These are phyloP conservation scores for Ganoderma lingzhi DNA, from an alignment of 1,284 basidiomycete species.

Conservation along the genomic window DNA sequence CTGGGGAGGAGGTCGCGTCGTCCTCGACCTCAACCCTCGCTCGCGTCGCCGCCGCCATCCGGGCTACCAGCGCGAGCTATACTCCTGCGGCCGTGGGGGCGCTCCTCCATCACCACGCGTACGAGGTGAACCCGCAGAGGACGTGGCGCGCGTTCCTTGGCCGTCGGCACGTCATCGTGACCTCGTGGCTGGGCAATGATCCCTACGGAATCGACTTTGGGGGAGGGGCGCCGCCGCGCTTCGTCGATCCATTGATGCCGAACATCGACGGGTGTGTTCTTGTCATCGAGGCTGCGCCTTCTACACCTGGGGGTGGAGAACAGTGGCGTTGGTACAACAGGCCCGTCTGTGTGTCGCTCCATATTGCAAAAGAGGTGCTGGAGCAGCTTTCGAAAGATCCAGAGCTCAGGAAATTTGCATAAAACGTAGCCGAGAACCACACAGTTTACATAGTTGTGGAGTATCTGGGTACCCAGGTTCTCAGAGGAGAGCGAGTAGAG, in stretches of 20 bases:
- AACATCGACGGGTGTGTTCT: conserved; percentile 49
- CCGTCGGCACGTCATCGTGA: conserved; percentile 45
- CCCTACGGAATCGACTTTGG: conserved; percentile 51
- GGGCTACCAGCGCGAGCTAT: conserved; percentile 41
- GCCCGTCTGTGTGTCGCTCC: conserved; percentile 29
- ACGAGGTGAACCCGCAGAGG: conserved; percentile 41
- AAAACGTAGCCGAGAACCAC: neutral
- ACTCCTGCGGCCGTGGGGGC: conserved; percentile 39
- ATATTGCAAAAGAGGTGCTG: conserved; percentile 14
- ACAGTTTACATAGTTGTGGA: no score
- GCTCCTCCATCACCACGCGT: conserved; percentile 49
- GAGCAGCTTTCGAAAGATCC: conserved; percentile 23
- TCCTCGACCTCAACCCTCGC: conserved; percentile 18
- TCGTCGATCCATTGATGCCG: conserved; percentile 48
- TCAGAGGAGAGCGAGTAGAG: no score
- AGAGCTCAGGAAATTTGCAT: conserved; percentile 8
- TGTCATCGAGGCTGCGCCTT: conserved; percentile 45
- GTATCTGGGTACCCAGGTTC: no score
- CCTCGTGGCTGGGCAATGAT: conserved; percentile 50
- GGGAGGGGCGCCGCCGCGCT: conserved; percentile 36
- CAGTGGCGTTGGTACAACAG: conserved; percentile 26
- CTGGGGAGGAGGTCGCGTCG: conserved; percentile 17
- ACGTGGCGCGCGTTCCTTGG: conserved; percentile 53
- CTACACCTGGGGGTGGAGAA: neutral
- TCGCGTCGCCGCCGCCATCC: conserved; percentile 41